A percentile compares a stretch with the other conserved stretches of the same genome.
These are phyloP conservation scores for Isoetes taiwanensis DNA, from an alignment of 75 land plant genomes.

Conservation along the genomic window DNA sequence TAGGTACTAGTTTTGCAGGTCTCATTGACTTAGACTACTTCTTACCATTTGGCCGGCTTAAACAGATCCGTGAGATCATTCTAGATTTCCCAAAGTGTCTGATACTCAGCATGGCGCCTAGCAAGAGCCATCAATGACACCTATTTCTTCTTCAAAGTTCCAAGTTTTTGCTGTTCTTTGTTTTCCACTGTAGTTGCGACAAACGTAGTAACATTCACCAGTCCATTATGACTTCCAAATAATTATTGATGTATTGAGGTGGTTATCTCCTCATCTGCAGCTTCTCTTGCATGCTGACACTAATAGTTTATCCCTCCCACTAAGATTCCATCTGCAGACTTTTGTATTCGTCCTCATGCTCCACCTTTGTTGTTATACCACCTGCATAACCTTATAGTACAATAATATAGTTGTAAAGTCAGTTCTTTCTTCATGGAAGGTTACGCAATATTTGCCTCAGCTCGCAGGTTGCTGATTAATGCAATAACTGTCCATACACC, in stretches of 20 bases:
- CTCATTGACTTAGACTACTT: too few relatives aligned
- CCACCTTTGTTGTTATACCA: slow-evolving; percentile 66
- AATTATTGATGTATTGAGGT: slow-evolving; percentile 18
- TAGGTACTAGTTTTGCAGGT: too few relatives aligned
- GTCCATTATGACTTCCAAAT: not conserved
- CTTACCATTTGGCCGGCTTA: slow-evolving; percentile 67
- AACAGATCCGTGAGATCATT: slow-evolving; percentile 66
- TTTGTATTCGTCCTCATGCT: slow-evolving; percentile 68
- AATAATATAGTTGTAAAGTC: slow-evolving; percentile 50
- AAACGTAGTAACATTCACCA: not conserved
- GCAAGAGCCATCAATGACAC: slow-evolving; percentile 49
- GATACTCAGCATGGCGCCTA: slow-evolving; percentile 72
- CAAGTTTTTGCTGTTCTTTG: slow-evolving; percentile 29
- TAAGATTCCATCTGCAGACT: slow-evolving; percentile 49
- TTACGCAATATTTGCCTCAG: slow-evolving; percentile 35
- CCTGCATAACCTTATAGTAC: slow-evolving; percentile 62
- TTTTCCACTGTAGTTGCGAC: slow-evolving; percentile 9
- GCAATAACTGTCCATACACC: slow-evolving; percentile 74
- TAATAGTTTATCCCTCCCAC: slow-evolving; percentile 64
- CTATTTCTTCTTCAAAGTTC: slow-evolving; percentile 30
- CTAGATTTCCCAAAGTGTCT: slow-evolving; percentile 70
- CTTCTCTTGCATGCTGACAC: slow-evolving; percentile 37
- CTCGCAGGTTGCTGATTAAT: slow-evolving; percentile 44
- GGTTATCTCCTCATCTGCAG: slow-evolving; percentile 24
- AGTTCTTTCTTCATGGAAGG: slow-evolving; percentile 32